A percentile compares a stretch with the other conserved stretches of the same genome.
Conservation (phyloP, 495 filamentous ascomycete species). For the Patellaria atrata region DNA sequence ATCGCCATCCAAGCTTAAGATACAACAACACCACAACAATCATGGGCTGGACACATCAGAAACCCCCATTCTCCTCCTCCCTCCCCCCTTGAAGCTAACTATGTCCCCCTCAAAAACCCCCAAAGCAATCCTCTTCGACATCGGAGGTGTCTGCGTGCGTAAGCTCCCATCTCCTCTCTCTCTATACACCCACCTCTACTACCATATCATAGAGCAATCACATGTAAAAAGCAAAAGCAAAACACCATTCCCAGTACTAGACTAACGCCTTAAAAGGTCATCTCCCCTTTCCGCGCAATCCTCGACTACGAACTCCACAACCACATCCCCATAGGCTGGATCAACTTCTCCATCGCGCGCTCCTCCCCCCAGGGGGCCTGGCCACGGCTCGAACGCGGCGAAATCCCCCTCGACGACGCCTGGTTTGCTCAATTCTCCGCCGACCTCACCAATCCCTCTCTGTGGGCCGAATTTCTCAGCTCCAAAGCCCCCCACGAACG, state of each 20-base stretch:
- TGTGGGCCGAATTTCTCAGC: conserved; percentile 52
- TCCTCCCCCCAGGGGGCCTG: conserved; percentile 71
- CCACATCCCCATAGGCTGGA: conserved; percentile 69
- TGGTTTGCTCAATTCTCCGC: conserved; percentile 67
- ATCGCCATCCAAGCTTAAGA: no score
- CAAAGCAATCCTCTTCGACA: conserved; percentile 82
- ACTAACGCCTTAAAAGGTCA: conserved; percentile 40
- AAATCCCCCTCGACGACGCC: conserved; percentile 35
- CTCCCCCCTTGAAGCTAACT: no score
- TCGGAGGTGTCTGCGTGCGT: conserved; percentile 92
- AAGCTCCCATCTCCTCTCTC: conserved; percentile 1
- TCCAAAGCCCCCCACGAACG: conserved; percentile 18
- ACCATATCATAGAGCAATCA: no score
- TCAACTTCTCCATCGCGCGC: conserved; percentile 76
- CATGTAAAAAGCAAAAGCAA: no score
- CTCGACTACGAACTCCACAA: conserved; percentile 68
- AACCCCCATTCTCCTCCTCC: no score
- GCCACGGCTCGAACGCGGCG: conserved; percentile 47
- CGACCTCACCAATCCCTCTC: conserved; percentile 49
- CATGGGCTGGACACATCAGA: no score
- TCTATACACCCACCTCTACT: not conserved
- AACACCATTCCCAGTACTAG: no score
- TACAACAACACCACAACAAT: no score
- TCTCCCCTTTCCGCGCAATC: conserved; percentile 86
- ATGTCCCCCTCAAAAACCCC: conserved; percentile 30